These are phyloP conservation scores for Plasmodium yoelii DNA, from an alignment of 169 alveolate species.

Conservation along the genomic window DNA sequence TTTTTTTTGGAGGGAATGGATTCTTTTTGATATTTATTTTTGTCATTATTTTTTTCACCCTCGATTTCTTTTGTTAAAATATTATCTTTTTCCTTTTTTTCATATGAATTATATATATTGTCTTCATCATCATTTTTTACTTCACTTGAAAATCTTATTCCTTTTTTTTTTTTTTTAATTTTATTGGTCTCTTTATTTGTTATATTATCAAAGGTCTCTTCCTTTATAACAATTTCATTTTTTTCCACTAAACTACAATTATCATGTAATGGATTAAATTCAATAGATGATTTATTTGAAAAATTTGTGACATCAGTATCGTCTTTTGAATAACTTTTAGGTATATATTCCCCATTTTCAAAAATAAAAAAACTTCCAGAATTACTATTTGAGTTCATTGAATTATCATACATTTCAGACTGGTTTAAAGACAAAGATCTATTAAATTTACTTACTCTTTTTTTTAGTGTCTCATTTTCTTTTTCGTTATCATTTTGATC, in stretches of 20 bases:
- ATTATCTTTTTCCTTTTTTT: too few species aligned
- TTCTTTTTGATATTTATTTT: not conserved
- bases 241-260: not conserved
- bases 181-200: not conserved
- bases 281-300: slow-evolving; percentile 20
- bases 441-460: slow-evolving; percentile 1
- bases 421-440: slow-evolving; percentile 28
- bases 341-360: slow-evolving; percentile 46
- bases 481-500: slow-evolving; percentile 14
- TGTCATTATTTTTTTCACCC: not conserved
- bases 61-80: not conserved
- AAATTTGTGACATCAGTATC: slow-evolving; percentile 1
- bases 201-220: not conserved
- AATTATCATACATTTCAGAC: slow-evolving; percentile 8
- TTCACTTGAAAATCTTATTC: slow-evolving; percentile 40
- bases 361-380: slow-evolving; percentile 19
- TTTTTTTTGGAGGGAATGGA: not conserved
- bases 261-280: slow-evolving; percentile 9
- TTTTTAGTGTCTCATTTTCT: not conserved
- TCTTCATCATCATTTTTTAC: slow-evolving; percentile 19
- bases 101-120: not conserved
- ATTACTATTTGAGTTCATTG: slow-evolving; percentile 14
- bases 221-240: not conserved
- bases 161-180: slow-evolving; percentile 44
- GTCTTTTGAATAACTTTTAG: slow-evolving; percentile 44